phyloP scores from a whole-genome alignment of 768 basidiomycete genomes.

The Rubroboletus satanas region DNA sequence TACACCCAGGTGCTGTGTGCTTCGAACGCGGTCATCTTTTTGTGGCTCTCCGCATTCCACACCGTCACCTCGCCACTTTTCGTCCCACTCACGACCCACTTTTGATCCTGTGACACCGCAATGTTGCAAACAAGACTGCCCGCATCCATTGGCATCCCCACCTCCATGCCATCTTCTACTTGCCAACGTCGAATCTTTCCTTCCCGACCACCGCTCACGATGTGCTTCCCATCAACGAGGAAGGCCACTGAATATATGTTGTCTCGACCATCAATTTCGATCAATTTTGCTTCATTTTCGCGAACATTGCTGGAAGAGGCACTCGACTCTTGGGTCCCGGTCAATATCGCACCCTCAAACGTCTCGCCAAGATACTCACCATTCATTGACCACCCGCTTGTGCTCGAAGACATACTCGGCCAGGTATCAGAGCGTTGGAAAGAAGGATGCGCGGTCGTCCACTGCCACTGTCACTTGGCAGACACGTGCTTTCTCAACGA shows the following conservation, averaged over 20 bases:
- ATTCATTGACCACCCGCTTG: too few species aligned
- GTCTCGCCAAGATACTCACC: too few species aligned
- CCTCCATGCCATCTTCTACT: neutral
- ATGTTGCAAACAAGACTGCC: neutral
- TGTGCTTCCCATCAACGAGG: neutral
- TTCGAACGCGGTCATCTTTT: neutral
- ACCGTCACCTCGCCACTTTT: neutral
- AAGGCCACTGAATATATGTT: neutral
- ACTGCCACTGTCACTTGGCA: too few species aligned
- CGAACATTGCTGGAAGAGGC: neutral
- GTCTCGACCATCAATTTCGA: neutral
- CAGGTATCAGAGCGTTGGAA: too few species aligned
- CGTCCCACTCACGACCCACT: neutral
- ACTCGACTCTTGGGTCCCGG: too few species aligned
- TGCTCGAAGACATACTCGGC: too few species aligned
- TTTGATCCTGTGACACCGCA: neutral
- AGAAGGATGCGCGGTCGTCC: too few species aligned
- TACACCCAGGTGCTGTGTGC: neutral
- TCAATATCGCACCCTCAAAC: too few species aligned
- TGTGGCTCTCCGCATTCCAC: neutral
- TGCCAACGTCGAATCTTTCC: neutral
- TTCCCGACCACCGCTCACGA: neutral
- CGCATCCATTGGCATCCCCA: neutral
- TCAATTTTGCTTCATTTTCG: neutral
- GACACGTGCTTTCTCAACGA: neutral